Evolutionary conservation across 2,329 filamentous ascomycete genomes (phyloP).

Genomic region (Cercospora citrullina): DNA sequence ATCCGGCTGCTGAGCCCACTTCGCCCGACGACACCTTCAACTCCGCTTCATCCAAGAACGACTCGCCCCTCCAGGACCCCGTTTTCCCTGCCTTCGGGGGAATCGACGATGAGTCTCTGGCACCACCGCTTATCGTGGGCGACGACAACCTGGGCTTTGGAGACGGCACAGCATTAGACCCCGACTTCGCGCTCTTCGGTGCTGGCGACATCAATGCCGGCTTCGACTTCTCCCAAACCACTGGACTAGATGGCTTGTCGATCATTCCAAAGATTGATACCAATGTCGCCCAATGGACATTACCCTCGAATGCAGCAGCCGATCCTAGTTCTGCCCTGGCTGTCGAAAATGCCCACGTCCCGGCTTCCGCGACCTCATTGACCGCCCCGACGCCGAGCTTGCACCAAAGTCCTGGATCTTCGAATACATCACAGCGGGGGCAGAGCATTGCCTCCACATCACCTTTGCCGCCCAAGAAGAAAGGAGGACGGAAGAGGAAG

Average conservation of each 20-base stretch:
- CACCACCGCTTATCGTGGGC: conserved; percentile 38
- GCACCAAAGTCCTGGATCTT: conserved; percentile 37
- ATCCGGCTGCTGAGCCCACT: conserved; percentile 42
- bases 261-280: conserved; percentile 31
- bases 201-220: conserved; percentile 27
- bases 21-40: conserved; percentile 40
- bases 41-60: conserved; percentile 39
- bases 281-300: conserved; percentile 30
- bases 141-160: conserved; percentile 36
- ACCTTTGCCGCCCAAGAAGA: conserved; percentile 38
- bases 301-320: conserved; percentile 25
- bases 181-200: conserved; percentile 32
- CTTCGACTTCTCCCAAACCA: conserved; percentile 35
- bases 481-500: conserved; percentile 40
- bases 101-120: conserved; percentile 30
- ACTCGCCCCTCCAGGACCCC: conserved; percentile 39
- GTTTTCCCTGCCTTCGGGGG: conserved; percentile 32
- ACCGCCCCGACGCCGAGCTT: conserved; percentile 31
- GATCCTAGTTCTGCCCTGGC: conserved; percentile 27
- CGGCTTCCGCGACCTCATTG: conserved; percentile 19
- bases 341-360: conserved; percentile 26
- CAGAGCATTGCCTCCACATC: conserved; percentile 37
- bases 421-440: conserved; percentile 28
- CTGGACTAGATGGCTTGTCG: conserved; percentile 24
- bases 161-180: conserved; percentile 19